Evolutionary conservation across 345 rosid genomes (phyloP).

Genomic region (Hibiscus mutabilis): DNA sequence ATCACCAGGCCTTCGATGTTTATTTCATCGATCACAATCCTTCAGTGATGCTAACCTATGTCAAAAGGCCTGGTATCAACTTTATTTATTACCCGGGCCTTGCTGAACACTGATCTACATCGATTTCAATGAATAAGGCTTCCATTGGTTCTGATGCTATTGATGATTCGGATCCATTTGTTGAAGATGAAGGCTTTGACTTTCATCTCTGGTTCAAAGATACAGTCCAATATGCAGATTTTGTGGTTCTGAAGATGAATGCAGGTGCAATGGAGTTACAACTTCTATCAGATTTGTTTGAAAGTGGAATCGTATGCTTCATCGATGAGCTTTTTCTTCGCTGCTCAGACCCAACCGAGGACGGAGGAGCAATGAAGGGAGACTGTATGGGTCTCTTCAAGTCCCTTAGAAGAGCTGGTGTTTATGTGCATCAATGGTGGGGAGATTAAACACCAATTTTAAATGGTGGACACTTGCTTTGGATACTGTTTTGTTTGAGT

Average conservation of each 20-base stretch:
- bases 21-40: conserved; percentile 79
- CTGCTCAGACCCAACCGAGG: conserved; percentile 35
- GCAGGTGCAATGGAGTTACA: conserved; percentile 48
- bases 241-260: conserved; percentile 76
- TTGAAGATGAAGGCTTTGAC: conserved; percentile 56
- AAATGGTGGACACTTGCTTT: neutral
- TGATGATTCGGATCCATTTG: conserved; percentile 43
- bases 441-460: conserved; percentile 25
- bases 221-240: conserved; percentile 60
- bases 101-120: conserved; percentile 19
- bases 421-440: conserved; percentile 92
- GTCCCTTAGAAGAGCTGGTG: conserved; percentile 61
- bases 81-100: conserved; percentile 83
- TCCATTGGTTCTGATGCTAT: neutral
- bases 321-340: conserved; percentile 73
- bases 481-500: neutral
- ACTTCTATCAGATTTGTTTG: conserved; percentile 50
- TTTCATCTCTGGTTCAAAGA: conserved; percentile 77
- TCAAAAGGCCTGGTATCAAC: conserved; percentile 60
- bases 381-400: conserved; percentile 47
- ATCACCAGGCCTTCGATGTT: conserved; percentile 45
- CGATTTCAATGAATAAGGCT: conserved; percentile 20
- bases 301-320: conserved; percentile 62
- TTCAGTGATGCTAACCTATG: conserved; percentile 58
- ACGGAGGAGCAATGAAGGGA: conserved; percentile 19